A percentile compares a stretch with the other conserved stretches of the same genome.
These are phyloP conservation scores for Capsicum chinense DNA, from an alignment of 257 asterid species.

Conservation along the genomic window DNA sequence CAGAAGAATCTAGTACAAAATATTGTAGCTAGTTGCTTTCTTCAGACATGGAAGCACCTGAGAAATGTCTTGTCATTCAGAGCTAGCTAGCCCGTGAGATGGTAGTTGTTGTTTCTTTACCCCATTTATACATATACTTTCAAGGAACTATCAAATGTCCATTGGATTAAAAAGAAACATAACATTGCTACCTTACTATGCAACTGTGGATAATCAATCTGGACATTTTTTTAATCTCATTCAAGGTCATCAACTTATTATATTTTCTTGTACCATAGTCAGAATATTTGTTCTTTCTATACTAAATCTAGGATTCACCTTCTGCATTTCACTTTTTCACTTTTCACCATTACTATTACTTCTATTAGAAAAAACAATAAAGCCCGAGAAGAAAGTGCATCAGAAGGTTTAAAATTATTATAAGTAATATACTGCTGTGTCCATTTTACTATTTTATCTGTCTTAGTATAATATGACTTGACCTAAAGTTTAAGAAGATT, in stretches of 20 bases:
- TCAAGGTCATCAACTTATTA: neutral
- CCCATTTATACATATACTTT: neutral
- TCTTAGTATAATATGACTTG: neutral
- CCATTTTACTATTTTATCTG: neutral
- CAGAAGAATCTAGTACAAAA: constrained; percentile 17
- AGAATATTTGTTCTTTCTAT: neutral
- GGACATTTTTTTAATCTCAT: neutral
- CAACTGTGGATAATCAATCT: neutral
- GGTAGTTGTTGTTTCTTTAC: neutral
- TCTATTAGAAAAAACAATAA: neutral
- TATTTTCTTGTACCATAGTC: neutral
- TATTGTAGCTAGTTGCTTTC: neutral
- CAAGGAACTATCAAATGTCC: neutral
- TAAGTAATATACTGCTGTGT: too few relatives aligned
- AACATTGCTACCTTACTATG: neutral
- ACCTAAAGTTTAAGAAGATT: neutral
- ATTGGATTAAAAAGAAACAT: neutral
- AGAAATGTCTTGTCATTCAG: neutral
- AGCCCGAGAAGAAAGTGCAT: neutral
- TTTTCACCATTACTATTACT: neutral
- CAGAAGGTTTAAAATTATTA: too few relatives aligned
- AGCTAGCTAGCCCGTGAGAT: neutral
- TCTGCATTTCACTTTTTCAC: constrained; percentile 15
- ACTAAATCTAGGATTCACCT: neutral
- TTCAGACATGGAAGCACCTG: neutral